Evolutionary conservation across 2,329 filamentous ascomycete species (phyloP), one percentile per base, ranked within the genome.

Genomic region (Phaeoacremonium minimum): DNA sequence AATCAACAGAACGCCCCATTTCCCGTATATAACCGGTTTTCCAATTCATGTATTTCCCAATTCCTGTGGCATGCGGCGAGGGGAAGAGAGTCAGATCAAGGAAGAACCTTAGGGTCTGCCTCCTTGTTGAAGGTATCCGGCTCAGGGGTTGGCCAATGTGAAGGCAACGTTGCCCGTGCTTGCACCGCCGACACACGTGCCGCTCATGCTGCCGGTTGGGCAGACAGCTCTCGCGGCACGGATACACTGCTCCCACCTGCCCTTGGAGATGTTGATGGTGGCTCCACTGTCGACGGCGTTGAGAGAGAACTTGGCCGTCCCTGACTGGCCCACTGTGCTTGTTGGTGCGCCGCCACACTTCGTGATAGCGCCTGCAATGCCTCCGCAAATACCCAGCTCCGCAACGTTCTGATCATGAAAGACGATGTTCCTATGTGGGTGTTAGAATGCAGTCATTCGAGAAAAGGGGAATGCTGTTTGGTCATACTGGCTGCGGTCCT

Each of bases 351-450:
- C 69, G 7, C 57, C 57, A 49, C 73, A 75, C 46, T 67, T 61
- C 33, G 60, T 53, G 35, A 67, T 66, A 11, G 56, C 46, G 13
- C 67, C 67, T 0, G 69, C 61, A 41, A 74, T 73, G 38, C 81
- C 65, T 34, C 67, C 64, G 55, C 71, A 75, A 55, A 89, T 60
- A 0, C 80, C 80, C 18, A 78, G 77, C 46, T 73, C 67, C 7
- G 63, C 67, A 30, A 86, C 80, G 45, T 84, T 75, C 15, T 75
- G 61, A 51, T 75, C 71, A 50, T 75, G 70, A 47, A 64, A 64
- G 43, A 65, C 59, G 42, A 71, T 66, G 41, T 63, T 56, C 6
- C 61, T 67, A 26, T 44, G 28, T 8, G 28, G 12, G 13, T 7
- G 5, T 26, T 7, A 26, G 17, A 15, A 26, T 7, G 11, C 4